Conservation (phyloP, 495 filamentous ascomycete genomes). For the Hypoxylon cercidicola region DNA sequence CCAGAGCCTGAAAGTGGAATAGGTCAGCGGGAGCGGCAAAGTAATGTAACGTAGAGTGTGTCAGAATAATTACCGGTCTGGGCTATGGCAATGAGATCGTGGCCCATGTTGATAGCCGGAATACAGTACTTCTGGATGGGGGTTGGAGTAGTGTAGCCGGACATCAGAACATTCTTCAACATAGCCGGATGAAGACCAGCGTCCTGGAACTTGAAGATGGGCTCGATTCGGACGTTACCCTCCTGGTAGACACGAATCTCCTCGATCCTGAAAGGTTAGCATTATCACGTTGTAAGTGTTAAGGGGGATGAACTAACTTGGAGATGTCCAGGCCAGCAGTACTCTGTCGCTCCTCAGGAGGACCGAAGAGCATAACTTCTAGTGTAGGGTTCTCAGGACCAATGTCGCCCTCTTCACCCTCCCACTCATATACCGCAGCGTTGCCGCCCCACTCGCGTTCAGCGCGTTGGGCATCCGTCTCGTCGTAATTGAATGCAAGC, state of each 20-base stretch:
- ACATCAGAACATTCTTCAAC: conserved; percentile 77
- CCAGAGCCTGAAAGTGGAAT: conserved; percentile 74
- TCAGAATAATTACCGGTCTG: conserved; percentile 81
- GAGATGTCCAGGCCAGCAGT: conserved; percentile 59
- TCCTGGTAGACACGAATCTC: conserved; percentile 69
- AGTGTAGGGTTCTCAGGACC: conserved; percentile 74
- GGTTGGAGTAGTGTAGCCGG: conserved; percentile 72
- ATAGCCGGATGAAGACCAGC: conserved; percentile 89
- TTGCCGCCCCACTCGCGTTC: conserved; percentile 52
- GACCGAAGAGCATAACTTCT: conserved; percentile 77
- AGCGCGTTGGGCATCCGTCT: conserved; percentile 41
- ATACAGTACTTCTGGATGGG: conserved; percentile 87
- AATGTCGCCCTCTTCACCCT: conserved; percentile 85
- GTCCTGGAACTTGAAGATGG: conserved; percentile 71
- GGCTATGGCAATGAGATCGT: conserved; percentile 86
- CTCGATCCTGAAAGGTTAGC: conserved; percentile 58
- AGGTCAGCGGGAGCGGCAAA: conserved; percentile 5
- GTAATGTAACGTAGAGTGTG: background rate
- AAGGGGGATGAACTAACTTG: conserved; percentile 50
- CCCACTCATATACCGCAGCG: conserved; percentile 81
- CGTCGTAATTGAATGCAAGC: conserved; percentile 65
- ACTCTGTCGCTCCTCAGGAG: conserved; percentile 48
- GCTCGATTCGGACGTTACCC: conserved; percentile 61
- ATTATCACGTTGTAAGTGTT: background rate
- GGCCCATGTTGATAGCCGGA: conserved; percentile 74